These are phyloP conservation scores for Vigna mungo DNA, from an alignment of 306 rosid species.

Conservation along the genomic window DNA sequence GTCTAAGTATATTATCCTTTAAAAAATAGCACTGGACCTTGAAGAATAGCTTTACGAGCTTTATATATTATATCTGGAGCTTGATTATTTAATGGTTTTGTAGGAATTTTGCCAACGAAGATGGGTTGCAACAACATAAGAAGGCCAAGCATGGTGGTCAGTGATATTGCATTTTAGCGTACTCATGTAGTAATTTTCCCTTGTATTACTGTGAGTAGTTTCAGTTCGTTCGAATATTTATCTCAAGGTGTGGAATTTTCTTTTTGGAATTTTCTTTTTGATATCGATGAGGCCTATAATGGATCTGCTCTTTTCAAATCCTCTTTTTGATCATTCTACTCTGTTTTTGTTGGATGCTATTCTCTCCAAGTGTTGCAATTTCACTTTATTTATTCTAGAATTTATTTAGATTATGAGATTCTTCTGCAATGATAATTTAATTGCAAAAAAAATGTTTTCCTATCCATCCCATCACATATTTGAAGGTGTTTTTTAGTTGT, in stretches of 20 bases:
- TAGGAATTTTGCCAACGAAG: conserved; percentile 60
- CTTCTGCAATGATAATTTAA: too few species aligned
- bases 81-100: neutral
- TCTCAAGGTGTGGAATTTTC: conserved; percentile 28
- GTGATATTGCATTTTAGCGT: conserved; percentile 27
- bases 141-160: conserved; percentile 67
- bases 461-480: too few species aligned
- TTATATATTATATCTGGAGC: neutral
- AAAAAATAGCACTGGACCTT: neutral
- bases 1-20: too few species aligned
- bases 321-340: neutral
- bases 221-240: neutral
- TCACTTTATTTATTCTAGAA: too few species aligned
- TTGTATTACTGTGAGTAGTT: conserved; percentile 35
- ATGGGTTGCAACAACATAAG: conserved; percentile 64
- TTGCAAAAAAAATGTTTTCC: too few species aligned
- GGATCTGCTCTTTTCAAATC: neutral
- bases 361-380: too few species aligned
- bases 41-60: neutral
- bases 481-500: too few species aligned
- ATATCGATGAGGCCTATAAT: neutral
- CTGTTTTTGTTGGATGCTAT: neutral
- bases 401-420: too few species aligned
- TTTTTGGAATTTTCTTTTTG: conserved; percentile 28
- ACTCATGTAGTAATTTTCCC: conserved; percentile 27